A percentile compares a stretch with the other conserved stretches of the same genome.
These are phyloP conservation scores for Aegilops longissima DNA, from an alignment of 176 grass and related monocot species.

Conservation along the genomic window DNA sequence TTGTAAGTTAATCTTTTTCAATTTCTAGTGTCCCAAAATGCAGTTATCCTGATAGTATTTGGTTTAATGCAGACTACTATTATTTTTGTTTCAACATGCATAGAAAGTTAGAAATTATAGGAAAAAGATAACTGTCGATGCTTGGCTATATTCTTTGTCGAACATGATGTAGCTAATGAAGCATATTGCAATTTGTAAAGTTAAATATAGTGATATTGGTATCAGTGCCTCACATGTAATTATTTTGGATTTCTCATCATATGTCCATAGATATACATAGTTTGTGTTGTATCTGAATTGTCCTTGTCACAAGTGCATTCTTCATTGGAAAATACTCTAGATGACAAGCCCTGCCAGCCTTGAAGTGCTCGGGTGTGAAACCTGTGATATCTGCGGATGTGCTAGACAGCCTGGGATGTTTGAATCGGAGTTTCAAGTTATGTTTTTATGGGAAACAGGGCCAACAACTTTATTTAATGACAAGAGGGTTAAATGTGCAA, in stretches of 20 bases:
- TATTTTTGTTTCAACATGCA: neutral
- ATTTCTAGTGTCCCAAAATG: neutral
- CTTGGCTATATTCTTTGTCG: no score
- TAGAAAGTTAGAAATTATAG: neutral
- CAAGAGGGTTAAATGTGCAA: neutral
- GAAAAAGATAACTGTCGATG: neutral
- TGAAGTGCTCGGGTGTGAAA: neutral
- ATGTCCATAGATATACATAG: neutral
- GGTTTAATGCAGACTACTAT: neutral
- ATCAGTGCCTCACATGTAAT: neutral
- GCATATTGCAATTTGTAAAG: neutral
- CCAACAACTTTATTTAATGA: constrained; percentile 3
- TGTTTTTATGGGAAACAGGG: neutral
- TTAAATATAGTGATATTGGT: neutral
- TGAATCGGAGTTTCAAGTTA: neutral
- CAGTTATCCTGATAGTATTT: neutral
- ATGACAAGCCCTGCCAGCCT: neutral
- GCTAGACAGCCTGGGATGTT: neutral
- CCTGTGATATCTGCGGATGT: neutral
- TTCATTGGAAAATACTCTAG: neutral
- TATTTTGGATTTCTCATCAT: neutral
- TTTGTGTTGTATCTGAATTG: neutral
- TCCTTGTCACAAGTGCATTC: neutral
- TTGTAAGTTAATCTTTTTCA: constrained; percentile 62
- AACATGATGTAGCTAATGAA: constrained; percentile 4